phyloP scores from a whole-genome alignment of 768 basidiomycete species.

The Pleurotus salmoneostramineus region DNA sequence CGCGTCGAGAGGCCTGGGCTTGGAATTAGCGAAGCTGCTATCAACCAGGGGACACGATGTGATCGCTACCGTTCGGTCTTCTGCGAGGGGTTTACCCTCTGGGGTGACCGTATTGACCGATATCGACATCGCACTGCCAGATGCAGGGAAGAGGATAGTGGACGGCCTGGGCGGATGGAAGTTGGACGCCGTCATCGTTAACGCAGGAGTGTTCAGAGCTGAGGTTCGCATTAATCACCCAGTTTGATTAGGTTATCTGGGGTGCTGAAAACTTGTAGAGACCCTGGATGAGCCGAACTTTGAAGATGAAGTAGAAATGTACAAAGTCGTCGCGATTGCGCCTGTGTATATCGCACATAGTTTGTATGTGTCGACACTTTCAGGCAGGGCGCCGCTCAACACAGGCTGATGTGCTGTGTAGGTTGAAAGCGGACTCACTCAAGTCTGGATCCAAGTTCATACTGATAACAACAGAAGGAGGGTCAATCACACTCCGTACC shows the following conservation, averaged over 20 bases:
- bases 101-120: conserved; percentile 30
- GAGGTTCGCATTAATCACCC: conserved; percentile 24
- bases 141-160: conserved; percentile 31
- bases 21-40: conserved; percentile 28
- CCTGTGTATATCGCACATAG: conserved; percentile 33
- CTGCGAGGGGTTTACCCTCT: conserved; percentile 19
- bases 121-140: conserved; percentile 29
- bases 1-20: conserved; percentile 40
- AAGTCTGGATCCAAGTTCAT: conserved; percentile 31
- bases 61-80: conserved; percentile 34
- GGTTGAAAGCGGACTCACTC: conserved; percentile 19
- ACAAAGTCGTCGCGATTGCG: conserved; percentile 38
- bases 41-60: conserved; percentile 22
- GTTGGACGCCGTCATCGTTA: conserved; percentile 30
- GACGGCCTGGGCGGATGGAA: conserved; percentile 22
- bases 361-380: conserved; percentile 13
- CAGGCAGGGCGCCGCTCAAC: background rate
- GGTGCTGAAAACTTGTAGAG: conserved; percentile 12
- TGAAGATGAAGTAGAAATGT: conserved; percentile 39
- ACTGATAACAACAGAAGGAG: conserved; percentile 42
- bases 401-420: background rate
- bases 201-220: conserved; percentile 33
- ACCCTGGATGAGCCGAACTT: conserved; percentile 31
- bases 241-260: background rate
- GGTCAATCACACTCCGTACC: conserved; percentile 37